Evolutionary conservation across 208 protist genomes (phyloP), one percentile per base, ranked within the genome.

Genomic region (Porcisia hertigi): DNA sequence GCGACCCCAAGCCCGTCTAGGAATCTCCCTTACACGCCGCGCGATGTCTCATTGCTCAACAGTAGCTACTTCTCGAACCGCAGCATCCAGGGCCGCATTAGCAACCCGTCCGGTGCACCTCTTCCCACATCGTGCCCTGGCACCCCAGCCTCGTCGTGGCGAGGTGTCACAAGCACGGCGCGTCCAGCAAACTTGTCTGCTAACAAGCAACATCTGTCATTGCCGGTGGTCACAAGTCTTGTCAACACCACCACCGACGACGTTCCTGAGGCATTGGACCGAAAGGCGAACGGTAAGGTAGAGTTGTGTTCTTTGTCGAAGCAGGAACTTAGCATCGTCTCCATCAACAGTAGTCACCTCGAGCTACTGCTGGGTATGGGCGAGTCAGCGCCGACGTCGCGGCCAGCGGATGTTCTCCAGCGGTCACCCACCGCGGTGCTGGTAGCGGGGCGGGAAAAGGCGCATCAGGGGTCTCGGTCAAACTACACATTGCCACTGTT

Each of bases 11-110:
- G 49, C 7, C 70, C 70, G 18, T 75, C 74, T 16, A 71, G 73
- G 8, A 57, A 64, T 47, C 76, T 82, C 18, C 85, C 88, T 1
- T 92, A 88, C 83, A 84, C 57, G 20, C 88, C 88, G 11, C 82
- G 88, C 25, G 83, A 92, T 49, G 85, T 87, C 30, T 63, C 39
- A n/a, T 63, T 75, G n/a, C 73, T 92, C 54, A 86, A 85, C 75
- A 79, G 73, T 59, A 86, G 75, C 72, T 79, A 82, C 77, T 92
- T 92, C 60, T 80, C 77, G 62, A 92, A 92, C 55, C 87, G 87
- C 49, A 82, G 71, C 66, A 65, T 85, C 41, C 73, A 66, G 43
- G 60, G 67, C 34, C 57, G 63, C 47, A 79, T 60, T 11, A 88
- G 88, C 77, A 91, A 87, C 73, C 84, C 84, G 12, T 85, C 71